Evolutionary conservation across 768 basidiomycete genomes (phyloP), one percentile per base, ranked within the genome.

Genomic region (Coprinopsis sp.): DNA sequence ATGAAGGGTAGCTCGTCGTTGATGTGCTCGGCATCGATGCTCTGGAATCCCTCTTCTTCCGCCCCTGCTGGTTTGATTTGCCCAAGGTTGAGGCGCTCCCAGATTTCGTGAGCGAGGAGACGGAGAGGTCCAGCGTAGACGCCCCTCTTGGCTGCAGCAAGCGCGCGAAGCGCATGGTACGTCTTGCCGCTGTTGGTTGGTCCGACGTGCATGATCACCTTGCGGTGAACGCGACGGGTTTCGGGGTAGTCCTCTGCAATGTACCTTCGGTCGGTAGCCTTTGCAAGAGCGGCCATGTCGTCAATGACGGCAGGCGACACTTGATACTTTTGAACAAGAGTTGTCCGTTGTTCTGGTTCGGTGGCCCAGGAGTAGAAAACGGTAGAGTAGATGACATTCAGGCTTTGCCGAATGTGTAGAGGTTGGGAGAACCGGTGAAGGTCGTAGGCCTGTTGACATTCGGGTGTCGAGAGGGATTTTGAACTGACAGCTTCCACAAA

Each of bases 161-260:
- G 76, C 0, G 93, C 91, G 34, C 90, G 83, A 7, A 99, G 69
- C 0, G 95, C 96, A 58, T 87, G 83, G 59, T 98, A 84, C 0
- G 95, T 99, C 69, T 99, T 99, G 24, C 95, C 96, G 51, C 89
- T 91, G 64, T 98, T 99, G 19, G 96, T 98, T 0, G 96, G 96
- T 0, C 95, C 96, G 31, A 99, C 91, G 57, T 99, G 95, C 73
- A 98, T 84, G 62, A 94, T 85, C 55, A 98, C 70, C 54, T 84
- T 89, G 16, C 94, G 77, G 14, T 72, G 74, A 52, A 82, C 67
- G 10, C 62, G 57, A 8, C 95, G 81, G 0, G 91, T 81, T 7
- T 43, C 14, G 0, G 67, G 58, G 55, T 61, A 82, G 10, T 66
- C 58, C 49, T 82, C 81, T 0, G 73, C 74, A 8, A 41, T 19